Base-by-base conservation (phyloP, 2,329 filamentous ascomycete genomes). In the Scedosporium minutisporum region DNA sequence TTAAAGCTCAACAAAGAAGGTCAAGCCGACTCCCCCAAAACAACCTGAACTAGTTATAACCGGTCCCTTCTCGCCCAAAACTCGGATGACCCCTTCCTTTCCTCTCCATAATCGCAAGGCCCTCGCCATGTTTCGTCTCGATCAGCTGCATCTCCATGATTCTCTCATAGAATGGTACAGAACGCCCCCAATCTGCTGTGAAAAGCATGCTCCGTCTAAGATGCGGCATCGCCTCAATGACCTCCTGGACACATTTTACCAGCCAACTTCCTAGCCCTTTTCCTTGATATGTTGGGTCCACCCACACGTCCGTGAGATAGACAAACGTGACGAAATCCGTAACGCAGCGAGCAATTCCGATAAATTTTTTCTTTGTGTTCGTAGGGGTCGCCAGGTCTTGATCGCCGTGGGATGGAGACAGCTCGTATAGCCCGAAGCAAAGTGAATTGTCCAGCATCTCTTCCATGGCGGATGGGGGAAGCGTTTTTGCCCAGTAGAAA, bases 261-360 rank as follows among this genome's bases (percentile, higher is more conserved):
- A 90, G 73, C 85, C 86, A 90, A 48, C 76, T 80, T 3, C 84
- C 88, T 1, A 91, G 75, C 0, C 88, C 87, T 6, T 78, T 75
- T 3, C 82, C 79, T 69, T 87, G 86, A 67, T 85, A 82, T 46
- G 80, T 77, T 0, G 81, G 76, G 2, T 84, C 70, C 18, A 90
- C 77, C 71, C 87, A 90, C 21, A 90, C 84, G 68, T 90, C 88
- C 25, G 87, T 87, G 61, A 78, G 73, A 64, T 89, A 91, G 42
- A 82, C 85, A 67, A 90, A 84, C 0, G 87, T 88, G 58, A 85
- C 79, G 68, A 83, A 81, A 72, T 91, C 89, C 9, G 88, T 91
- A 60, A 91, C 76, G 18, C 89, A 71, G 42, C 88, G 75, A 59
- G 75, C 73, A 62, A 78, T 71, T 63, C 76, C 77, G 58, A 76